phyloP scores from a whole-genome alignment of 179 eudicot genomes.

The Heliamphora pulchella region DNA sequence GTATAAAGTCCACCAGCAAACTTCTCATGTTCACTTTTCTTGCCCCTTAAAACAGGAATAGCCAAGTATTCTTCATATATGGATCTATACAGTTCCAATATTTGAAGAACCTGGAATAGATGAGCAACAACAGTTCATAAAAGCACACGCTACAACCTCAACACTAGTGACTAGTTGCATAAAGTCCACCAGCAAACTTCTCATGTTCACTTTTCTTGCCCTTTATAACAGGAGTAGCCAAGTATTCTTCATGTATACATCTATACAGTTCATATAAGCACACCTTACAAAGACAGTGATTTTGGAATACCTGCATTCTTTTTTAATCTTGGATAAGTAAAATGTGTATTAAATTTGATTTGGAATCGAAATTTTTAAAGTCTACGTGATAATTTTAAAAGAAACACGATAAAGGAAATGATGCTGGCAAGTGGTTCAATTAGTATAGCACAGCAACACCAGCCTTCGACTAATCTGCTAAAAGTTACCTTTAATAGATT shows the following conservation, averaged over 20 bases:
- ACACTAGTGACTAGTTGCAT: slow-evolving; percentile 52
- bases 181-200: slow-evolving; percentile 97
- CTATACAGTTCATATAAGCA: slow-evolving; percentile 56
- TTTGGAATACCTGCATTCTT: not conserved
- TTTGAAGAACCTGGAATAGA: too few relatives aligned
- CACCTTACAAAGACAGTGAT: not conserved
- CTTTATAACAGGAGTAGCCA: slow-evolving; percentile 91
- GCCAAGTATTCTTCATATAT: slow-evolving; percentile 78
- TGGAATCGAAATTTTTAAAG: not conserved
- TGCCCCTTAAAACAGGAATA: slow-evolving; percentile 87
- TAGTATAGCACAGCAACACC: slow-evolving; percentile 7
- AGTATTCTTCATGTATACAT: slow-evolving; percentile 57
- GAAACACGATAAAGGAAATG: not conserved
- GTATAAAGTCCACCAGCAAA: slow-evolving; percentile 99
- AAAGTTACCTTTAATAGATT: not conserved
- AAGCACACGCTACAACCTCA: too few relatives aligned
- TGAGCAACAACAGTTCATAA: too few relatives aligned
- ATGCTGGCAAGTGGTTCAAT: not conserved
- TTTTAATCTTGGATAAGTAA: too few relatives aligned
- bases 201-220: slow-evolving; percentile 95
- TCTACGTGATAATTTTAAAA: not conserved
- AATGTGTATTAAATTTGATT: not conserved
- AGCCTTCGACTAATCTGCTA: not conserved
- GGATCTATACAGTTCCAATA: too few relatives aligned
- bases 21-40: slow-evolving; percentile 92